A percentile compares a stretch with the other conserved stretches of the same genome.
These are phyloP conservation scores for Hanseniaspora sp. DNA, from an alignment of 1,139 yeast genomes.

Conservation along the genomic window DNA sequence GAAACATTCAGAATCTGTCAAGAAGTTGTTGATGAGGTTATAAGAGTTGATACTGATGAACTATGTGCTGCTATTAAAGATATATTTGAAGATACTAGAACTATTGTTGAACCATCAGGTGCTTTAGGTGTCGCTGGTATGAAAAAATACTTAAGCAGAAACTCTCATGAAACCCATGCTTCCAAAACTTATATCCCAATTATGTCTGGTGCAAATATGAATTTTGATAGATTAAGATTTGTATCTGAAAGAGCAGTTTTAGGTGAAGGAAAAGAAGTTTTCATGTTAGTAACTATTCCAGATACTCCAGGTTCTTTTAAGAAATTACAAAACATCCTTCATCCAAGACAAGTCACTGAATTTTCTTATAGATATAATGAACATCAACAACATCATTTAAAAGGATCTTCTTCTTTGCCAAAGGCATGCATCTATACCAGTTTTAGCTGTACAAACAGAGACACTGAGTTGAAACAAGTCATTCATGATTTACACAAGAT, in stretches of 20 bases:
- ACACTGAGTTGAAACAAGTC: slow-evolving; percentile 42
- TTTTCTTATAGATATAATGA: slow-evolving; percentile 70
- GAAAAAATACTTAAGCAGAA: slow-evolving; percentile 60
- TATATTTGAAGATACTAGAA: slow-evolving; percentile 87
- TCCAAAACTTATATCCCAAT: slow-evolving; percentile 69
- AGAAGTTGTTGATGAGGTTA: slow-evolving; percentile 76
- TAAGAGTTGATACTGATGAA: slow-evolving; percentile 83
- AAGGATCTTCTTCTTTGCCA: slow-evolving; percentile 30
- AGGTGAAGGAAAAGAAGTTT: slow-evolving; percentile 96
- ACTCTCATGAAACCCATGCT: slow-evolving; percentile 63
- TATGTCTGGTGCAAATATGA: slow-evolving; percentile 94
- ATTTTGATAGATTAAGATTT: slow-evolving; percentile 87
- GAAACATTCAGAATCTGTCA: slow-evolving; percentile 79
- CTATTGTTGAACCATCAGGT: slow-evolving; percentile 93
- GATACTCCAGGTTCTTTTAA: slow-evolving; percentile 85
- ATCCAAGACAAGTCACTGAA: slow-evolving; percentile 86
- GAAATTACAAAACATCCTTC: slow-evolving; percentile 58
- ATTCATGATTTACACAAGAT: slow-evolving; percentile 35
- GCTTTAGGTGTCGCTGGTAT: slow-evolving; percentile 93
- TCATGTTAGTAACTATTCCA: slow-evolving; percentile 79
- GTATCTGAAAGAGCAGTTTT: slow-evolving; percentile 96
- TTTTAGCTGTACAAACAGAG: slow-evolving; percentile 68
- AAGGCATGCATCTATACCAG: slow-evolving; percentile 78
- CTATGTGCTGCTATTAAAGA: slow-evolving; percentile 96
- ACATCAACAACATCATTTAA: slow-evolving; percentile 30